A percentile compares a stretch with the other conserved stretches of the same genome.
Conservation (phyloP, 208 protist species). For the Strigomonas galati region DNA sequence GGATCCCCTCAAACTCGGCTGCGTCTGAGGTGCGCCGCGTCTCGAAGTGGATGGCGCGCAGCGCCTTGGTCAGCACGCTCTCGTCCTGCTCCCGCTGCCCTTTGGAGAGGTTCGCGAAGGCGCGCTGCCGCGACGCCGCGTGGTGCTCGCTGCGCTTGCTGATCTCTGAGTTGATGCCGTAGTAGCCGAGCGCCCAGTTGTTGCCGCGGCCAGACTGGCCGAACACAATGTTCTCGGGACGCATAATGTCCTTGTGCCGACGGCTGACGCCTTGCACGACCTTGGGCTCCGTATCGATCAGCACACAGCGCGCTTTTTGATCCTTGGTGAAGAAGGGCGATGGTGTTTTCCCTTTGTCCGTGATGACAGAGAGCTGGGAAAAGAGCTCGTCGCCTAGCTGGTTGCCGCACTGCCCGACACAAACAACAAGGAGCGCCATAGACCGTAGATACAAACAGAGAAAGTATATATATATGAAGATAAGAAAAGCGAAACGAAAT, state of each 20-base stretch:
- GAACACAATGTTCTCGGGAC: constrained; percentile 60
- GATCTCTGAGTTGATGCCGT: constrained; percentile 45
- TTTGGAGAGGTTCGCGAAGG: constrained; percentile 50
- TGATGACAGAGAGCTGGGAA: constrained; percentile 49
- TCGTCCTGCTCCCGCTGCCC: constrained; percentile 71
- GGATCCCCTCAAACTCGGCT: constrained; percentile 61
- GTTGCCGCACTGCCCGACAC: constrained; percentile 87
- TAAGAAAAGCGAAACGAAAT: background rate
- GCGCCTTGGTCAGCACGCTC: constrained; percentile 39
- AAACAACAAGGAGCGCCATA: constrained; percentile 76
- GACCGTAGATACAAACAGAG: background rate
- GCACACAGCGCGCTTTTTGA: constrained; percentile 72
- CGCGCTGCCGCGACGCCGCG: constrained; percentile 23
- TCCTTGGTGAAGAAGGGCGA: constrained; percentile 58
- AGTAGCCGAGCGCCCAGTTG: constrained; percentile 86
- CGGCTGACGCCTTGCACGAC: constrained; percentile 61
- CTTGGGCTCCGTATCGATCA: constrained; percentile 87
- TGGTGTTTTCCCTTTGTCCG: constrained; percentile 8
- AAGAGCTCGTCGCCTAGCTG: constrained; percentile 86
- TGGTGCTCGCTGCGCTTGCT: constrained; percentile 47
- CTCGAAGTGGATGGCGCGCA: constrained; percentile 73
- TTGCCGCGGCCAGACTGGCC: constrained; percentile 85
- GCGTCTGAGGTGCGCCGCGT: constrained; percentile 59
- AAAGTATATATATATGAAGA: constrained; percentile 1
- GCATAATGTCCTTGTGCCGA: constrained; percentile 55